These are phyloP conservation scores for Yamadazyma pseudoaaseri DNA, from an alignment of 1,139 yeast genomes.

Conservation along the genomic window DNA sequence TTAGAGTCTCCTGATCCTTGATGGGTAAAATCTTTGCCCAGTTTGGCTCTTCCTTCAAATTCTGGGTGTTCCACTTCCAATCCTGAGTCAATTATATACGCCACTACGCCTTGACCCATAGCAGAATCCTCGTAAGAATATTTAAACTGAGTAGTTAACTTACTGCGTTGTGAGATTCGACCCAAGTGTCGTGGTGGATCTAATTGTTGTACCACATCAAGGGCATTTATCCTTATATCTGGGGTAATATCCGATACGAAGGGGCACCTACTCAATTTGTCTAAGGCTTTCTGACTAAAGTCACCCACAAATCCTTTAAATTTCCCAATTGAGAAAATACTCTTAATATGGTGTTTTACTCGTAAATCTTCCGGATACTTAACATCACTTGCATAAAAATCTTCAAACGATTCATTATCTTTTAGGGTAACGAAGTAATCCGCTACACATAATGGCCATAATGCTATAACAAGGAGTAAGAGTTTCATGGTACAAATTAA, in stretches of 20 bases:
- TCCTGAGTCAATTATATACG: constrained; percentile 84
- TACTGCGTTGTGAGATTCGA: constrained; percentile 53
- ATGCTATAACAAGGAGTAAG: too few species aligned
- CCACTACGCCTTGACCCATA: constrained; percentile 51
- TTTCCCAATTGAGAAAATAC: constrained; percentile 55
- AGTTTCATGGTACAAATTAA: too few species aligned
- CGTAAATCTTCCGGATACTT: constrained; percentile 29
- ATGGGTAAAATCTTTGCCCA: constrained; percentile 60
- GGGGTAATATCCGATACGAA: constrained; percentile 58
- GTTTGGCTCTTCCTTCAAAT: constrained; percentile 59
- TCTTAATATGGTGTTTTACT: constrained; percentile 44
- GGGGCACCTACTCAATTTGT: constrained; percentile 47
- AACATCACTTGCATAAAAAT: constrained; percentile 39
- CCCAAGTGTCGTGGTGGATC: constrained; percentile 72
- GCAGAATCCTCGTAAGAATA: constrained; percentile 27
- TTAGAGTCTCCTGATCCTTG: constrained; percentile 63
- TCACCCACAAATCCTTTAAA: constrained; percentile 66
- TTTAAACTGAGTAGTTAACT: constrained; percentile 22
- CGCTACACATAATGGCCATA: too few species aligned
- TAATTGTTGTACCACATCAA: constrained; percentile 28
- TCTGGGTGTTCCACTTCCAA: constrained; percentile 57
- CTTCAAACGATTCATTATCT: constrained; percentile 31
- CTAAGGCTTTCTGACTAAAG: constrained; percentile 48
- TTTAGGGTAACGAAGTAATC: constrained; percentile 28
- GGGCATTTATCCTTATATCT: constrained; percentile 53